A percentile compares a stretch with the other conserved stretches of the same genome.
Evolutionary conservation across 805 yeast genomes (phyloP).

Genomic region (Ogataea trehalophila): DNA sequence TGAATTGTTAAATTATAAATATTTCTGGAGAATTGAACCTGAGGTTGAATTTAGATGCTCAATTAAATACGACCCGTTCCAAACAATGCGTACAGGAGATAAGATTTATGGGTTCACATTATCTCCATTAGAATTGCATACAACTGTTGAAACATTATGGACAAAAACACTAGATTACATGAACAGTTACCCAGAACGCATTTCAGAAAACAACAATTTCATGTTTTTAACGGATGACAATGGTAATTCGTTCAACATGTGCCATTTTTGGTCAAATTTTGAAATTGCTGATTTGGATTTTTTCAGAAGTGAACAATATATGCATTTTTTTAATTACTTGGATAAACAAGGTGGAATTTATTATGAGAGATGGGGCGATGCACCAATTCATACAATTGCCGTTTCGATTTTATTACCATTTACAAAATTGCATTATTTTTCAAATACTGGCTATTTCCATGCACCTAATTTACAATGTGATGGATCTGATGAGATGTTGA

Average conservation of each 20-base stretch:
- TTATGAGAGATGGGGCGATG: conserved; percentile 62
- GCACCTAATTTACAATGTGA: conserved; percentile 59
- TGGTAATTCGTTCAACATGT: conserved; percentile 42
- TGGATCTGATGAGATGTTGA: conserved; percentile 40
- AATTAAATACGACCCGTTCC: conserved; percentile 51
- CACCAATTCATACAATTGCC: conserved; percentile 30
- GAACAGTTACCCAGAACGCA: conserved; percentile 36
- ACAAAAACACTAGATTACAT: conserved; percentile 41
- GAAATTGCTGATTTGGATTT: conserved; percentile 57
- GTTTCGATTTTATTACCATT: conserved; percentile 27
- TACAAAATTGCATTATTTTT: conserved; percentile 33
- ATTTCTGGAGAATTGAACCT: conserved; percentile 61
- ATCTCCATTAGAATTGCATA: conserved; percentile 47
- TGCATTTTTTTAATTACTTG: conserved; percentile 49
- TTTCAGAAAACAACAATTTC: conserved; percentile 44
- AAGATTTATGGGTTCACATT: conserved; percentile 48
- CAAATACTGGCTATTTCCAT: conserved; percentile 51
- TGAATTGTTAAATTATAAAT: conserved; percentile 41
- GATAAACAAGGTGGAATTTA: conserved; percentile 62
- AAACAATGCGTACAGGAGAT: conserved; percentile 35
- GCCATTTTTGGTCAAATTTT: conserved; percentile 66
- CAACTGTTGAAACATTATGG: conserved; percentile 51
- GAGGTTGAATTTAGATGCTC: conserved; percentile 53
- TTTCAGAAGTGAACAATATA: conserved; percentile 52
- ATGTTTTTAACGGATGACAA: conserved; percentile 44